Evolutionary conservation across 2,329 filamentous ascomycete species (phyloP).

Genomic region (Aureobasidium sp.): DNA sequence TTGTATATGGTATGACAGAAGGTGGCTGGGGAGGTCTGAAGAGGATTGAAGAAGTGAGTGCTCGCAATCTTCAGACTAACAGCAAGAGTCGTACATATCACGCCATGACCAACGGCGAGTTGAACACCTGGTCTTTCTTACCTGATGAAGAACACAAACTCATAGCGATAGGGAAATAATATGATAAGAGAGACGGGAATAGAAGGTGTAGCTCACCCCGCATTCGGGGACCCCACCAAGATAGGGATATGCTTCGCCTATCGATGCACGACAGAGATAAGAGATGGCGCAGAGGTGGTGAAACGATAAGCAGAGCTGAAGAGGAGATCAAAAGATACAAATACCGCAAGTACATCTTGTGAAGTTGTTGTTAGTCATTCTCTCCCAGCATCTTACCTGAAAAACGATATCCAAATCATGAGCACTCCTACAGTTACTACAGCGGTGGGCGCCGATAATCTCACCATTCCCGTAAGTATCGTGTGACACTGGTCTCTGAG

Average conservation of each 20-base stretch:
- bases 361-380: constrained; percentile 2
- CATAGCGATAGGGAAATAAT: neutral
- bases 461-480: constrained; percentile 25
- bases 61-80: neutral
- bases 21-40: neutral
- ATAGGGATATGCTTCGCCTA: constrained; percentile 6
- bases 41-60: neutral
- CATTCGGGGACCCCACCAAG: constrained; percentile 7
- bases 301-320: neutral
- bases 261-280: constrained; percentile 10
- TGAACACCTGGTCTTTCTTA: neutral
- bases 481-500: too few relatives aligned
- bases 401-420: neutral
- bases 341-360: neutral
- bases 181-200: constrained; percentile 8
- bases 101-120: neutral
- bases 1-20: neutral
- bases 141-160: neutral
- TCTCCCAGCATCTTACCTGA: constrained; percentile 1
- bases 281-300: neutral
- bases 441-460: constrained; percentile 33
- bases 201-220: constrained; percentile 17
- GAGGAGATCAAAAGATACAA: neutral
- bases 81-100: neutral
- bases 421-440: constrained; percentile 28